Percentiles rank a stretch among this genome's conserved stretches.
Conservation (phyloP, 1,284 basidiomycete species). For the Porodaedalea pini region DNA sequence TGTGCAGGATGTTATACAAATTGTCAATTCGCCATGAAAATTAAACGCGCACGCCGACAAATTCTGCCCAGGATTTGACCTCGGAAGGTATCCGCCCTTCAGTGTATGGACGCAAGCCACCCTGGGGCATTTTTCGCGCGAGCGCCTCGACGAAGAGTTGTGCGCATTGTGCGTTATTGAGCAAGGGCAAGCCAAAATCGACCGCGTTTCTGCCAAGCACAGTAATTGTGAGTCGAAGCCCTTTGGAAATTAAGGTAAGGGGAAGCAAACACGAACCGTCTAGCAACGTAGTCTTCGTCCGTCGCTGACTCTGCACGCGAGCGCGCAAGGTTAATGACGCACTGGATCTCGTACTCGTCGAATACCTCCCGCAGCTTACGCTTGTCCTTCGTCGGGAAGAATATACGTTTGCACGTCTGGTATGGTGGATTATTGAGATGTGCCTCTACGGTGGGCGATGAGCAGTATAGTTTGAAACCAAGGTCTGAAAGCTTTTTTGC, state of each 20-base stretch:
- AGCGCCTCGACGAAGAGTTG: conserved; percentile 90
- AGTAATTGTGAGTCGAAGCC: conserved; percentile 95
- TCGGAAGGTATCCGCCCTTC: conserved; percentile 93
- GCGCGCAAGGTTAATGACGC: conserved; percentile 91
- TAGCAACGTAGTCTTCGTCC: conserved; percentile 97
- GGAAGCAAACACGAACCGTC: conserved; percentile 49
- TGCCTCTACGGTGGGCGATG: conserved; percentile 83
- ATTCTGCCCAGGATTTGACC: conserved; percentile 89
- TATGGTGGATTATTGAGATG: conserved; percentile 83
- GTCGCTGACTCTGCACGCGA: conserved; percentile 73
- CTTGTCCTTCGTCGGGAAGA: conserved; percentile 98
- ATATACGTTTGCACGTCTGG: conserved; percentile 81
- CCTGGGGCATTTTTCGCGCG: conserved; percentile 82
- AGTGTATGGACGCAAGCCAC: conserved; percentile 77
- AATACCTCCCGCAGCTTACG: conserved; percentile 89
- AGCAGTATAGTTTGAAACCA: conserved; percentile 92
- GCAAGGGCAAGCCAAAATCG: conserved; percentile 85
- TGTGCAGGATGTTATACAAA: no score
- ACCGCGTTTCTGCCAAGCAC: conserved; percentile 86
- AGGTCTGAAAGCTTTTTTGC: conserved; percentile 75
- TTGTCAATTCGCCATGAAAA: no score
- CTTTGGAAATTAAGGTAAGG: conserved; percentile 75
- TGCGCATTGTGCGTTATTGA: conserved; percentile 91
- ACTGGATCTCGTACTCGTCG: conserved; percentile 94
- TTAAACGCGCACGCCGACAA: conserved; percentile 69